Evolutionary conservation across 2,329 filamentous ascomycete species (phyloP).

Genomic region (Ramichloridium luteum): DNA sequence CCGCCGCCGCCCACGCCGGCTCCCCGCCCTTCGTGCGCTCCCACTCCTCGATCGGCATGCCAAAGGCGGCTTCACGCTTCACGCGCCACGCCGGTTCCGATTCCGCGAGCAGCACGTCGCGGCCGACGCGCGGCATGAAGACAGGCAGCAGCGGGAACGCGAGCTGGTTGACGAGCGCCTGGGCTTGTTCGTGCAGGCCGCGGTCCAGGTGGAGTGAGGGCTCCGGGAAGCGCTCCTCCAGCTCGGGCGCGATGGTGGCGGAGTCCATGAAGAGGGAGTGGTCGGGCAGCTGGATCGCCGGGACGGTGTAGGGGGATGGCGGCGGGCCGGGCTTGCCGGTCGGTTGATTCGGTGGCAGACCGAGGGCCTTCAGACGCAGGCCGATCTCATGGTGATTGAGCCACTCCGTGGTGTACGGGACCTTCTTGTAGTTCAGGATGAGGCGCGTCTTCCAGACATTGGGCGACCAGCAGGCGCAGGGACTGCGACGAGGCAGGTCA

Average conservation of each 20-base stretch:
- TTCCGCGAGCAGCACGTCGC: constrained; percentile 19
- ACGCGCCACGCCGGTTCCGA: constrained; percentile 9
- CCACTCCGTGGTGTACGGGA: constrained; percentile 13
- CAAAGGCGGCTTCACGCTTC: constrained; percentile 9
- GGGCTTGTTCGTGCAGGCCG: constrained; percentile 8
- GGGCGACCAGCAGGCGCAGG: constrained; percentile 46
- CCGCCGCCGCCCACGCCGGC: constrained; percentile 13
- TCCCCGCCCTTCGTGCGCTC: constrained; percentile 20
- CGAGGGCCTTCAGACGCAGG: constrained; percentile 8
- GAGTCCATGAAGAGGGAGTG: constrained; percentile 15
- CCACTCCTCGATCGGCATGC: constrained; percentile 13
- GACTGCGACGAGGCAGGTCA: constrained; percentile 49
- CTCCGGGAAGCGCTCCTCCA: constrained; percentile 12
- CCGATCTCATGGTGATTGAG: constrained; percentile 9
- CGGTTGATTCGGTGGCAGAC: constrained; percentile 9
- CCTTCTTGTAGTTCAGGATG: constrained; percentile 14
- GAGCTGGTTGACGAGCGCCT: background rate
- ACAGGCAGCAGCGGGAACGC: constrained; percentile 13
- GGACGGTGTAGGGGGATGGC: constrained; percentile 10
- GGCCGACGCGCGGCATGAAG: constrained; percentile 13
- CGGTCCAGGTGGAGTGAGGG: constrained; percentile 12
- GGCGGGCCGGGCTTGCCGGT: constrained; percentile 1
- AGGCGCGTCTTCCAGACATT: constrained; percentile 61
- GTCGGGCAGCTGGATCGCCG: constrained; percentile 10
- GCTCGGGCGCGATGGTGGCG: constrained; percentile 9